phyloP scores from a whole-genome alignment of 2,329 filamentous ascomycete genomes.

The Cytospora mali region DNA sequence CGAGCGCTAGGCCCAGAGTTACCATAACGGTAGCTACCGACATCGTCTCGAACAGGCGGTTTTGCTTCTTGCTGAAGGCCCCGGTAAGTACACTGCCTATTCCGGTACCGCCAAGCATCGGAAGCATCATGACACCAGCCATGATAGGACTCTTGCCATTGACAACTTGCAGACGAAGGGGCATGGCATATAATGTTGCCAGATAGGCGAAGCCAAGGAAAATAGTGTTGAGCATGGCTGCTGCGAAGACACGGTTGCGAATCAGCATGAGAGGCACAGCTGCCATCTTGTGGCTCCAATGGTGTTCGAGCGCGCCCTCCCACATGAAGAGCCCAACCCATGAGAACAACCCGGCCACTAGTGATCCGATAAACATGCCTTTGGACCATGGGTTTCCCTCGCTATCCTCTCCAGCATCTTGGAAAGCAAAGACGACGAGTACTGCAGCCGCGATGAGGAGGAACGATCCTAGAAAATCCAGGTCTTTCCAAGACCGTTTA shows the following conservation, averaged over 20 bases:
- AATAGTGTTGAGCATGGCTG: constrained; percentile 48
- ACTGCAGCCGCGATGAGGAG: constrained; percentile 56
- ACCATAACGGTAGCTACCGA: constrained; percentile 46
- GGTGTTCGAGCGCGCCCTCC: constrained; percentile 39
- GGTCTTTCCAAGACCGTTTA: constrained; percentile 48
- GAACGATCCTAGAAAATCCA: constrained; percentile 58
- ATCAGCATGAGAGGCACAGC: constrained; percentile 54
- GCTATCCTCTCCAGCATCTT: constrained; percentile 46
- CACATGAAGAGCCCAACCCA: constrained; percentile 45
- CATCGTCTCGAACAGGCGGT: constrained; percentile 48
- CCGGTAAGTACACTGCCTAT: constrained; percentile 48
- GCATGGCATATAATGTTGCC: constrained; percentile 52
- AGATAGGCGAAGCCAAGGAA: constrained; percentile 55
- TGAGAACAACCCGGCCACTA: constrained; percentile 42
- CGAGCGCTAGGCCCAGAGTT: constrained; percentile 49
- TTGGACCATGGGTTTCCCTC: constrained; percentile 44
- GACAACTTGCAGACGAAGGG: constrained; percentile 53
- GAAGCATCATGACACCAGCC: constrained; percentile 55
- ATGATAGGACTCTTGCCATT: constrained; percentile 49
- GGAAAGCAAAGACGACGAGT: constrained; percentile 60
- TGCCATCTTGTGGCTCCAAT: constrained; percentile 39
- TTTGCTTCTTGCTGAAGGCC: constrained; percentile 44
- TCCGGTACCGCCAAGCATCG: constrained; percentile 54
- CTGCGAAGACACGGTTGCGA: constrained; percentile 48
- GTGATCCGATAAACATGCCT: constrained; percentile 46